These are phyloP conservation scores for Arthrobotrys pseudoclavata DNA, from an alignment of 2,329 filamentous ascomycete species.

Conservation along the genomic window DNA sequence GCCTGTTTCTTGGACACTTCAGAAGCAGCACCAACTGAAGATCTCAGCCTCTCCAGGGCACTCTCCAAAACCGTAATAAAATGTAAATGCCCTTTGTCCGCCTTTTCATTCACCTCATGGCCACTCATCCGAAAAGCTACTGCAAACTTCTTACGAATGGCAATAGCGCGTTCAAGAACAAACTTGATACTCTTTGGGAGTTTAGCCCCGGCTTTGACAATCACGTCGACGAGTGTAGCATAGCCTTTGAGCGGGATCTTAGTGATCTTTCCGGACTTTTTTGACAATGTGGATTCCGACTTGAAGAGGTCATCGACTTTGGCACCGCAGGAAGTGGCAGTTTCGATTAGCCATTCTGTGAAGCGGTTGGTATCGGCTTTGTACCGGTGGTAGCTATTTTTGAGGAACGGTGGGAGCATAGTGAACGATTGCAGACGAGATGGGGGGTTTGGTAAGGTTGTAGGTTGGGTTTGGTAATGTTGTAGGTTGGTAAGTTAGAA, in stretches of 20 bases:
- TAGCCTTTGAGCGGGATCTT: neutral
- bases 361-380: slow-evolving; percentile 20
- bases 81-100: slow-evolving; percentile 24
- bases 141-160: slow-evolving; percentile 17
- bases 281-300: neutral
- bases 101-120: neutral
- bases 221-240: neutral
- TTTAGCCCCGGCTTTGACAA: neutral
- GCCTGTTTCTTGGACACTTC: neutral
- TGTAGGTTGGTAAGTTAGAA: neutral
- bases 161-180: slow-evolving; percentile 23
- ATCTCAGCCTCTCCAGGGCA: slow-evolving; percentile 5
- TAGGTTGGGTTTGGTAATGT: neutral
- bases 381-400: slow-evolving; percentile 27
- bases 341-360: slow-evolving; percentile 16
- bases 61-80: slow-evolving; percentile 20
- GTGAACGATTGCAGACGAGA: neutral
- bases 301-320: neutral
- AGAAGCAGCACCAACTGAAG: neutral
- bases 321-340: slow-evolving; percentile 10
- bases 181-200: neutral
- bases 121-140: neutral
- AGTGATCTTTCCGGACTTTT: neutral
- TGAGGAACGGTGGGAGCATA: slow-evolving; percentile 11
- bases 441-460: neutral